phyloP scores from a whole-genome alignment of 345 rosid genomes.

The Litchi chinensis region DNA sequence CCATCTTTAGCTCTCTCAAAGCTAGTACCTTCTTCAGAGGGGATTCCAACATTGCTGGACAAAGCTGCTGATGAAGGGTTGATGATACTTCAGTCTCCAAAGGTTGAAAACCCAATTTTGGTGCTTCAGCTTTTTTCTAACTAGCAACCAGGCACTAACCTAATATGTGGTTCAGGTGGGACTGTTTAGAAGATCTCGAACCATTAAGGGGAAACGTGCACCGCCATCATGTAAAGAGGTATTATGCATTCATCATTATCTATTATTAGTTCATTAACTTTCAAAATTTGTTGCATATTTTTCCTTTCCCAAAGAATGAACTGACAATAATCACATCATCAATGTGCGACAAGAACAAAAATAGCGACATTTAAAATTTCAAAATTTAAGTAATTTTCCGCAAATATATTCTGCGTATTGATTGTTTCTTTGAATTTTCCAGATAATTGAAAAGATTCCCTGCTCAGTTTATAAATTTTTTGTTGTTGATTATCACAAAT shows the following conservation, averaged over 20 bases:
- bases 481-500: background rate
- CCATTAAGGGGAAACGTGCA: slow-evolving; percentile 73
- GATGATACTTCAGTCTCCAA: slow-evolving; percentile 73
- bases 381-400: background rate
- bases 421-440: background rate
- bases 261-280: background rate
- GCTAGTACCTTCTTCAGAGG: slow-evolving; percentile 40
- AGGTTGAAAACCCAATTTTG: slow-evolving; percentile 44
- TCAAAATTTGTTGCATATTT: background rate
- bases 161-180: slow-evolving; percentile 64
- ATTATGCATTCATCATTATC: slow-evolving; percentile 1
- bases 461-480: background rate
- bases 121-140: slow-evolving; percentile 20
- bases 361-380: background rate
- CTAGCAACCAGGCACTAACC: slow-evolving; percentile 20
- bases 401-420: background rate
- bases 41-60: slow-evolving; percentile 47
- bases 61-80: slow-evolving; percentile 80
- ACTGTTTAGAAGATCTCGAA: slow-evolving; percentile 73
- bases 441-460: background rate
- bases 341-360: background rate
- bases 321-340: background rate
- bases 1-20: slow-evolving; percentile 66
- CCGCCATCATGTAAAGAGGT: slow-evolving; percentile 98
- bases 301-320: background rate